These are phyloP conservation scores for Hibiscus tridactylites DNA, from an alignment of 345 rosid genomes.

Conservation along the genomic window DNA sequence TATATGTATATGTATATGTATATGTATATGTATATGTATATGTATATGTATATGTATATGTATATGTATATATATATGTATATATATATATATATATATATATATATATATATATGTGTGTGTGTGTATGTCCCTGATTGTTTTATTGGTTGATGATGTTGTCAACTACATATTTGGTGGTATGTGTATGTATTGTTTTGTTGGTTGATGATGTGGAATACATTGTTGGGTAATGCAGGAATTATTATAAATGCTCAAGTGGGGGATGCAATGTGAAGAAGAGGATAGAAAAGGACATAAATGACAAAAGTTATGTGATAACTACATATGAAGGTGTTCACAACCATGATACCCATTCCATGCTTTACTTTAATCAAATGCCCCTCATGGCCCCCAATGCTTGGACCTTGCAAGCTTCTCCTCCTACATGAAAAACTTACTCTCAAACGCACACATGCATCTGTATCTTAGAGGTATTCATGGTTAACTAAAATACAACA, in stretches of 20 bases:
- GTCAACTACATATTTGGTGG: no score
- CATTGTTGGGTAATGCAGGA: neutral
- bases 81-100: no score
- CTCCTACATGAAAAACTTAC: neutral
- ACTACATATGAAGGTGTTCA: conserved; percentile 87
- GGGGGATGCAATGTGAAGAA: conserved; percentile 78
- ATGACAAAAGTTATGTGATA: conserved; percentile 60
- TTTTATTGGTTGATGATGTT: neutral
- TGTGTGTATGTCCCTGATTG: neutral
- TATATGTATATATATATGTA: neutral
- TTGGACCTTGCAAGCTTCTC: conserved; percentile 12
- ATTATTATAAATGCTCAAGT: conserved; percentile 20
- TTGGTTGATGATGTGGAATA: neutral
- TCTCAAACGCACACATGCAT: no score
- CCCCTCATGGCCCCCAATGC: conserved; percentile 3
- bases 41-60: neutral
- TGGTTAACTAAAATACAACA: no score
- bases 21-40: neutral
- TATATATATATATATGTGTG: neutral
- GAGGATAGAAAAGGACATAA: conserved; percentile 68
- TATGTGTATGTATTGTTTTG: neutral
- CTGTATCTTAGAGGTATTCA: no score
- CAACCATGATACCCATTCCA: conserved; percentile 51
- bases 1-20: neutral
- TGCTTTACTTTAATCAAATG: conserved; percentile 29